phyloP scores from a whole-genome alignment of 2,329 filamentous ascomycete species.

The Alternaria gaisen region DNA sequence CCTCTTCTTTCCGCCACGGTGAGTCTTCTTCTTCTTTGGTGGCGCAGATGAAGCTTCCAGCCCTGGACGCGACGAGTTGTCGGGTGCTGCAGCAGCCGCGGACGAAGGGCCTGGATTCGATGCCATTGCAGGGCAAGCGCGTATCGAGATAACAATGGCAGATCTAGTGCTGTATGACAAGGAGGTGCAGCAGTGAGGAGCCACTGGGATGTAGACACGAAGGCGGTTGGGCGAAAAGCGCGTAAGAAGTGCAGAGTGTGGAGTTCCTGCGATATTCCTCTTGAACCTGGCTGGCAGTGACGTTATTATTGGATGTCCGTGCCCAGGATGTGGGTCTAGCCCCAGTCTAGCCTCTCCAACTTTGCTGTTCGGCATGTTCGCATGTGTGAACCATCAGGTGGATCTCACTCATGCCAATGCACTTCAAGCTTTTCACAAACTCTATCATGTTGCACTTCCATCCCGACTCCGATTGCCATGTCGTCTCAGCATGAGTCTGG shows the following conservation, averaged over 20 bases:
- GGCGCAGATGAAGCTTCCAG: slow-evolving; percentile 21
- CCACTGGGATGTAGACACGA: slow-evolving; percentile 14
- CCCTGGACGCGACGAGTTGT: slow-evolving; percentile 11
- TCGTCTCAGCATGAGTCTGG: neutral
- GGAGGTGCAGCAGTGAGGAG: slow-evolving; percentile 7
- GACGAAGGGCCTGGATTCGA: slow-evolving; percentile 27
- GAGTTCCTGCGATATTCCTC: slow-evolving; percentile 6
- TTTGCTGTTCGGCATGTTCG: slow-evolving; percentile 17
- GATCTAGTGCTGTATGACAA: neutral
- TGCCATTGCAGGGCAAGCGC: slow-evolving; percentile 24
- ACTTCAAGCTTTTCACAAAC: neutral
- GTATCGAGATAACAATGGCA: slow-evolving; percentile 12
- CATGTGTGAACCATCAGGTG: slow-evolving; percentile 11
- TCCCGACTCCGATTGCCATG: neutral
- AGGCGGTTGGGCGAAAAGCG: slow-evolving; percentile 2
- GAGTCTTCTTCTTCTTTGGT: slow-evolving; percentile 71
- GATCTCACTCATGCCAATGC: neutral
- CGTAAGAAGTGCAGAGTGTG: slow-evolving; percentile 5
- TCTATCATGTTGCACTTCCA: neutral
- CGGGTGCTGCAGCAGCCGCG: slow-evolving; percentile 26
- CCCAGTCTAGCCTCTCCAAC: slow-evolving; percentile 7
- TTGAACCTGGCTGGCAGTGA: slow-evolving; percentile 13
- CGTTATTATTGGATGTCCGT: slow-evolving; percentile 13
- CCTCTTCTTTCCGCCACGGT: slow-evolving; percentile 81
- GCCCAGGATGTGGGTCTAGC: slow-evolving; percentile 4